Conservation (phyloP, 2,329 filamentous ascomycete species). For the Sporothrix sp. region DNA sequence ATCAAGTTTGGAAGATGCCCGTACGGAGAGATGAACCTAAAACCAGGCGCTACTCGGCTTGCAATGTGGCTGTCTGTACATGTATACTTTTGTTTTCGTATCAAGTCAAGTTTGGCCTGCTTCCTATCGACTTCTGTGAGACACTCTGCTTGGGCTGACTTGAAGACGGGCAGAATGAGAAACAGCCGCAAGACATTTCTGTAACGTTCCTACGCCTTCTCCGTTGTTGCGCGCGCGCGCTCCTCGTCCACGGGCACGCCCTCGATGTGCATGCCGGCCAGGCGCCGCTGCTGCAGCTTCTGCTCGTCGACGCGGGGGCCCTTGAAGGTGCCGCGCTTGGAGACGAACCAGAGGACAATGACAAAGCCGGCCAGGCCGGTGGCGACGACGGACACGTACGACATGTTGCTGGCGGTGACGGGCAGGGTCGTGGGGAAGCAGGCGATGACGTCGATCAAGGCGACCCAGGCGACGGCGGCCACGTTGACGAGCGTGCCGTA, state of each 20-base stretch:
- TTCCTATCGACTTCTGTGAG: too few species aligned
- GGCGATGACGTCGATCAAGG: slow-evolving; percentile 10
- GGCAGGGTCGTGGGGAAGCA: slow-evolving; percentile 15
- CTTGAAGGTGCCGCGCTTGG: slow-evolving; percentile 5
- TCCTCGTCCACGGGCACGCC: slow-evolving; percentile 3
- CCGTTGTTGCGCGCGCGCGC: background rate
- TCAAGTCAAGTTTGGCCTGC: too few species aligned
- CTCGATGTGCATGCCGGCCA: slow-evolving; percentile 4
- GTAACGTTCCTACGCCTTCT: background rate
- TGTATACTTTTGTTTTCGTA: too few species aligned
- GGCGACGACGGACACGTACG: slow-evolving; percentile 12
- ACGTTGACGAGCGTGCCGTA: slow-evolving; percentile 20
- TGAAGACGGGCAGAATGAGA: too few species aligned
- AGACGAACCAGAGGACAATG: slow-evolving; percentile 7
- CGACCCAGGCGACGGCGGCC: slow-evolving; percentile 6
- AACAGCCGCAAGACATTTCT: too few species aligned
- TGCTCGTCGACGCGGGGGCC: slow-evolving; percentile 10
- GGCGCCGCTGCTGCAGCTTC: slow-evolving; percentile 6
- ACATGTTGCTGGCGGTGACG: slow-evolving; percentile 18
- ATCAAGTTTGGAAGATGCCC: too few species aligned
- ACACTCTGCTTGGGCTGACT: too few species aligned
- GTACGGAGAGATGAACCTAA: too few species aligned
- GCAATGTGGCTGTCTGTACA: too few species aligned
- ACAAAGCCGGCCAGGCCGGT: slow-evolving; percentile 4
- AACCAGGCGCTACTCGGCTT: too few species aligned